Conservation (phyloP, 2,329 filamentous ascomycete genomes). For the Rutstroemia sp. region DNA sequence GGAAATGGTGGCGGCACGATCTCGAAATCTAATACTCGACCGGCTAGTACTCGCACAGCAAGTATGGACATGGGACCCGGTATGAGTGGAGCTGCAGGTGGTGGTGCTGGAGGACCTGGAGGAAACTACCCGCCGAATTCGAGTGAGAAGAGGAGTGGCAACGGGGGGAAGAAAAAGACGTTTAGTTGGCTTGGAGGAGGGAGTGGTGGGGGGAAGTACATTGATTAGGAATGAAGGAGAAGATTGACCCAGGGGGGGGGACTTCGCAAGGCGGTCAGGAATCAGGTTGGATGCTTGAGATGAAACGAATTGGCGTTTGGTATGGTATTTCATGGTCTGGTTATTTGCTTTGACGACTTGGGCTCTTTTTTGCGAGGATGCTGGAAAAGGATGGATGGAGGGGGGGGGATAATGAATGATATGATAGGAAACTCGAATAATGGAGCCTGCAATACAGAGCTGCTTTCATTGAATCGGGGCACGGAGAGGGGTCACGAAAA, state of each 20-base stretch:
- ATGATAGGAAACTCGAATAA: too few species aligned
- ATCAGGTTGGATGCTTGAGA: too few species aligned
- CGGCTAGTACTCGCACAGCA: not conserved
- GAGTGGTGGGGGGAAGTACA: conserved; percentile 4
- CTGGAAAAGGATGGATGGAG: too few species aligned
- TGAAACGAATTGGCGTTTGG: too few species aligned
- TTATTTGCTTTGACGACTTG: too few species aligned
- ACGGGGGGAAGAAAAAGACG: conserved; percentile 7
- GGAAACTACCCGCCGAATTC: conserved; percentile 7
- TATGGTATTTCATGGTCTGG: too few species aligned
- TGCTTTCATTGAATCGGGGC: too few species aligned
- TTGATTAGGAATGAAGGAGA: not conserved
- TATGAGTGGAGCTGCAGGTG: not conserved
- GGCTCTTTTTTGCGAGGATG: too few species aligned
- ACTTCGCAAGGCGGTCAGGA: too few species aligned
- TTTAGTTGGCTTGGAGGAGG: conserved; percentile 9
- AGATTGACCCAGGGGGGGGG: not conserved
- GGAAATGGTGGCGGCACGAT: not conserved
- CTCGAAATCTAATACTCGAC: not conserved
- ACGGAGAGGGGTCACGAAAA: too few species aligned
- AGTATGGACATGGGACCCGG: not conserved
- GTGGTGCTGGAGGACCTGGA: not conserved
- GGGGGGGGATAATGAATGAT: too few species aligned
- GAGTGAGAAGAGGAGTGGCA: conserved; percentile 2
- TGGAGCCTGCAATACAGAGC: too few species aligned